phyloP scores from a whole-genome alignment of 2,329 filamentous ascomycete species.

The Penicillium sp. region DNA sequence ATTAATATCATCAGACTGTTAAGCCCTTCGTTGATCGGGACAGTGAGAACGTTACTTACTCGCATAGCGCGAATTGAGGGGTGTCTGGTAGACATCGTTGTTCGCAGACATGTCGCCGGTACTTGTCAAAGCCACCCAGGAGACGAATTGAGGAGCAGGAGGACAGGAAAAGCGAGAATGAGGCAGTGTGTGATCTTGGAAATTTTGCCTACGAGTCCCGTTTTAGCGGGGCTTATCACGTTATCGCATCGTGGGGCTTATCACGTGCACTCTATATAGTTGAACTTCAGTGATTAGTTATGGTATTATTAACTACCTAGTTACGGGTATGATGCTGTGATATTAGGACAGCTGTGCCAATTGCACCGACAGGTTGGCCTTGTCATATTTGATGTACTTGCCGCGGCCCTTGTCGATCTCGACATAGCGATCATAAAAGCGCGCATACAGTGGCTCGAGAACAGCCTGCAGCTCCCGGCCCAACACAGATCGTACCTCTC shows the following conservation, averaged over 20 bases:
- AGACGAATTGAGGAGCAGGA: slow-evolving; percentile 22
- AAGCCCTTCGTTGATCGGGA: slow-evolving; percentile 10
- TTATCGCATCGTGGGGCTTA: slow-evolving; percentile 24
- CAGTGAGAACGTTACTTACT: slow-evolving; percentile 40
- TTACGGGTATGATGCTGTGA: background rate
- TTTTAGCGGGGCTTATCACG: slow-evolving; percentile 39
- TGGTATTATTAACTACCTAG: slow-evolving; percentile 6
- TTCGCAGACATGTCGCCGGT: slow-evolving; percentile 35
- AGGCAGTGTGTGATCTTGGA: slow-evolving; percentile 24
- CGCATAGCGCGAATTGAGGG: slow-evolving; percentile 68
- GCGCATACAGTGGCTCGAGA: slow-evolving; percentile 87
- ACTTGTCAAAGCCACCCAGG: slow-evolving; percentile 17
- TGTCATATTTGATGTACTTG: slow-evolving; percentile 98
- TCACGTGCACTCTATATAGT: slow-evolving; percentile 8
- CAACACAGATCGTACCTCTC: slow-evolving; percentile 76
- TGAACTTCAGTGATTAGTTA: background rate
- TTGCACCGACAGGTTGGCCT: slow-evolving; percentile 66
- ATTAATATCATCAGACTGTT: slow-evolving; percentile 11
- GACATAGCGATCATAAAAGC: slow-evolving; percentile 96
- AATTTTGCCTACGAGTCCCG: slow-evolving; percentile 28
- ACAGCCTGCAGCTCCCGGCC: slow-evolving; percentile 82
- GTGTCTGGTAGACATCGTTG: slow-evolving; percentile 61
- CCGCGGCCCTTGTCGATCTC: slow-evolving; percentile 97
- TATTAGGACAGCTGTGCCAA: slow-evolving; percentile 39
- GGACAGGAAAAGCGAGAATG: slow-evolving; percentile 8